phyloP scores from a whole-genome alignment of 2,329 filamentous ascomycete species.

The Botrytis galanthina region DNA sequence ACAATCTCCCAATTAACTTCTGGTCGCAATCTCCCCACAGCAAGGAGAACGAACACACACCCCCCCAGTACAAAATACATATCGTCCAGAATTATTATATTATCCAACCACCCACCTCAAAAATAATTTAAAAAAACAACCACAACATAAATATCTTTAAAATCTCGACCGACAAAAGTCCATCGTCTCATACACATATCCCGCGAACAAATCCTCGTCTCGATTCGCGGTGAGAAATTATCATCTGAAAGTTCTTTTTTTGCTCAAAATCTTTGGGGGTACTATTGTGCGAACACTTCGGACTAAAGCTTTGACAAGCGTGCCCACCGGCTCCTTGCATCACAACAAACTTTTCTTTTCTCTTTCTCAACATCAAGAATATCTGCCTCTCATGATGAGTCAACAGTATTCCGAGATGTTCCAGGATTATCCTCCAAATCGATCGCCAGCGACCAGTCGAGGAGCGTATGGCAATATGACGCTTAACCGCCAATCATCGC shows the following conservation, averaged over 20 bases:
- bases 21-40: conserved; percentile 12
- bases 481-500: conserved; percentile 69
- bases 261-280: background rate
- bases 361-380: conserved; percentile 15
- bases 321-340: conserved; percentile 39
- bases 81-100: background rate
- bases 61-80: conserved; percentile 7
- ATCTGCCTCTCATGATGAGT: conserved; percentile 43
- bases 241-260: conserved; percentile 27
- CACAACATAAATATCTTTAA: background rate
- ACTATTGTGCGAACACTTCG: conserved; percentile 24
- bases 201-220: background rate
- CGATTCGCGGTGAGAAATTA: conserved; percentile 11
- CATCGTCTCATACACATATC: background rate
- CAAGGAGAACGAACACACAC: background rate
- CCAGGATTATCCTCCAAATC: conserved; percentile 67
- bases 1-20: background rate
- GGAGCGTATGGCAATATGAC: conserved; percentile 60
- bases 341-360: conserved; percentile 27
- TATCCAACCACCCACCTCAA: background rate
- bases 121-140: background rate
- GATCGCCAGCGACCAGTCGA: conserved; percentile 73
- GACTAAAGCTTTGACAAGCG: conserved; percentile 31
- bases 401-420: conserved; percentile 66
- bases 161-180: background rate